A percentile compares a stretch with the other conserved stretches of the same genome.
phyloP scores from a whole-genome alignment of 805 yeast genomes.

The Candida ulmi region DNA sequence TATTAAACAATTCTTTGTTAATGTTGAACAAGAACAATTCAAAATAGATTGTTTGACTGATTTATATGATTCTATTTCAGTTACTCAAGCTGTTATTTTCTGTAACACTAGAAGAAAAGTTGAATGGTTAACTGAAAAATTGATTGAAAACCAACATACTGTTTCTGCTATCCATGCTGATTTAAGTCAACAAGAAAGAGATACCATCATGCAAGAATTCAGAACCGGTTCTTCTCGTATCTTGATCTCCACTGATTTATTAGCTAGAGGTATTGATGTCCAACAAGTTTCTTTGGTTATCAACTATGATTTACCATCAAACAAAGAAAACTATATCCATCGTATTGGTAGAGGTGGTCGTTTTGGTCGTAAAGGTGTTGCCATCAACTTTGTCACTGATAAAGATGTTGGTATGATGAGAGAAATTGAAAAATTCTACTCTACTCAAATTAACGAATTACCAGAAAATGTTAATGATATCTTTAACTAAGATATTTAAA shows the following conservation, averaged over 20 bases:
- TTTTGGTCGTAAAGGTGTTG: constrained; percentile 98
- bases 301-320: constrained; percentile 87
- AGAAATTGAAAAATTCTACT: constrained; percentile 86
- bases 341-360: constrained; percentile 98
- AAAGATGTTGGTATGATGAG: constrained; percentile 70
- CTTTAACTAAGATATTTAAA: background rate
- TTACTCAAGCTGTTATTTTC: constrained; percentile 96
- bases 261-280: constrained; percentile 97
- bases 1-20: constrained; percentile 85
- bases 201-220: constrained; percentile 91
- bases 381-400: constrained; percentile 86
- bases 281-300: constrained; percentile 95
- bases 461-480: constrained; percentile 53
- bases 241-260: constrained; percentile 87
- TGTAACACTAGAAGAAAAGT: constrained; percentile 95
- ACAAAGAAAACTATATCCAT: constrained; percentile 92
- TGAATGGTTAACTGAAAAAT: constrained; percentile 75
- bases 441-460: constrained; percentile 88
- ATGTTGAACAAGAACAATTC: constrained; percentile 90
- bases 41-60: constrained; percentile 94
- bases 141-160: constrained; percentile 77
- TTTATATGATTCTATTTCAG: constrained; percentile 89
- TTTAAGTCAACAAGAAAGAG: constrained; percentile 91
- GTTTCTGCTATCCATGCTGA: constrained; percentile 96
- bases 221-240: constrained; percentile 92